These are phyloP conservation scores for Globisporangium spiculum DNA, from an alignment of 352 stramenopile genomes.

Conservation along the genomic window DNA sequence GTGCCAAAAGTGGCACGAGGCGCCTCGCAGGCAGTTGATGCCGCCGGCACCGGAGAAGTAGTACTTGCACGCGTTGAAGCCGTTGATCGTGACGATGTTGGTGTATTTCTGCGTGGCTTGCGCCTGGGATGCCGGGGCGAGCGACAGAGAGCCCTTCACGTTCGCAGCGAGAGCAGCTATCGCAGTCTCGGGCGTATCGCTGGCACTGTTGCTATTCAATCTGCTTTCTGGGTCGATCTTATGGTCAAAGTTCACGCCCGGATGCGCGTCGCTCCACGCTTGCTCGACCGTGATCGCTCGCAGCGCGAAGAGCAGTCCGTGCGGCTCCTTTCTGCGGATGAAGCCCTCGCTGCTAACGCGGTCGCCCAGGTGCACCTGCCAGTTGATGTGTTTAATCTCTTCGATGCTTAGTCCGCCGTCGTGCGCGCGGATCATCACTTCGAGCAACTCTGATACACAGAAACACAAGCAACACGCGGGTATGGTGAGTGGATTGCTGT, in stretches of 20 bases:
- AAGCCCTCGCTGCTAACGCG: slow-evolving; percentile 41
- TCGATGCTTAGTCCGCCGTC: slow-evolving; percentile 56
- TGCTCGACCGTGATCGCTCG: slow-evolving; percentile 48
- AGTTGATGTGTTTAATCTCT: slow-evolving; percentile 71
- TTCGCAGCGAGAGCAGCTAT: neutral
- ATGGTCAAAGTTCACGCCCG: slow-evolving; percentile 56
- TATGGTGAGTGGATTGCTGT: neutral
- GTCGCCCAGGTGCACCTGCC: slow-evolving; percentile 76
- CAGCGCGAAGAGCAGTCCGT: slow-evolving; percentile 57
- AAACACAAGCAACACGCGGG: neutral
- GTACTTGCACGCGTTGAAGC: slow-evolving; percentile 85
- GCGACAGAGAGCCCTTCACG: slow-evolving; percentile 40
- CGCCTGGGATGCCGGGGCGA: slow-evolving; percentile 54
- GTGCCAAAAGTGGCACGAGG: slow-evolving; percentile 82
- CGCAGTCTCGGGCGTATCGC: neutral
- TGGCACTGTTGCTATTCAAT: neutral
- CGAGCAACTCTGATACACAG: slow-evolving; percentile 49
- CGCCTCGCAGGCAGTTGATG: slow-evolving; percentile 60
- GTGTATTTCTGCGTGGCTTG: slow-evolving; percentile 60
- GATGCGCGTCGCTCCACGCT: slow-evolving; percentile 51
- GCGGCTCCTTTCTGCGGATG: slow-evolving; percentile 40
- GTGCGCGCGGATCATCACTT: slow-evolving; percentile 79
- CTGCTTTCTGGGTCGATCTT: slow-evolving; percentile 13
- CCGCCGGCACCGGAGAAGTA: slow-evolving; percentile 73
- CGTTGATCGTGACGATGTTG: slow-evolving; percentile 78